Evolutionary conservation across 2,329 filamentous ascomycete genomes (phyloP).

Genomic region (Cladobotryum protrusum): DNA sequence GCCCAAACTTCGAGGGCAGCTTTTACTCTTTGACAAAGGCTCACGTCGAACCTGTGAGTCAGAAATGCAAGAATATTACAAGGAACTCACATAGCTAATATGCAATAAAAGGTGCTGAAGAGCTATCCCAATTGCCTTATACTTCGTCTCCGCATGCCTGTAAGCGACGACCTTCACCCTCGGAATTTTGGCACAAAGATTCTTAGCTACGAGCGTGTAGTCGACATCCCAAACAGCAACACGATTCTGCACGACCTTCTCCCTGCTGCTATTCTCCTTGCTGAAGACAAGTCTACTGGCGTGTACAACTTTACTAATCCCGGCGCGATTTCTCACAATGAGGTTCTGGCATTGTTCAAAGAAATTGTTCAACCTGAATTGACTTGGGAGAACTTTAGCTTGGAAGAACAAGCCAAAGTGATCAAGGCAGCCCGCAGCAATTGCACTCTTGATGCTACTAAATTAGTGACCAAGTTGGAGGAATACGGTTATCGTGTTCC

Average conservation of each 20-base stretch:
- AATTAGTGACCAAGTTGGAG: slow-evolving; percentile 53
- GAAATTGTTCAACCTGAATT: slow-evolving; percentile 56
- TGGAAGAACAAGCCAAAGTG: slow-evolving; percentile 61
- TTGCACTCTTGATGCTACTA: slow-evolving; percentile 57
- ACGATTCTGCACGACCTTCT: slow-evolving; percentile 60
- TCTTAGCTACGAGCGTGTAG: slow-evolving; percentile 55
- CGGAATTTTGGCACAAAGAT: slow-evolving; percentile 68
- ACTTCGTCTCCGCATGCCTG: slow-evolving; percentile 62
- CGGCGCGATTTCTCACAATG: slow-evolving; percentile 64
- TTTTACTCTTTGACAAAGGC: slow-evolving; percentile 65
- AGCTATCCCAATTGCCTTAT: slow-evolving; percentile 56
- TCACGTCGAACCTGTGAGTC: slow-evolving; percentile 47
- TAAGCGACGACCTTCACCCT: slow-evolving; percentile 59
- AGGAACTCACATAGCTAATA: background rate
- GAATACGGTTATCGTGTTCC: slow-evolving; percentile 54
- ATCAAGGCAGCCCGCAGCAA: slow-evolving; percentile 63
- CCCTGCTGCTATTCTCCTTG: slow-evolving; percentile 53
- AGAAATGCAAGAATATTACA: background rate
- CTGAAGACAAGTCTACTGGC: slow-evolving; percentile 55
- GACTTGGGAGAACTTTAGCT: slow-evolving; percentile 58
- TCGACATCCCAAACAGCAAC: slow-evolving; percentile 64
- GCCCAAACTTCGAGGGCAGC: slow-evolving; percentile 58
- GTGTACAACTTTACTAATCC: slow-evolving; percentile 68
- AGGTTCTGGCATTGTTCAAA: slow-evolving; percentile 57
- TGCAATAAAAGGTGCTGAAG: slow-evolving; percentile 47